phyloP scores from a whole-genome alignment of 2,329 filamentous ascomycete genomes.

The Cladosporium colombiae region DNA sequence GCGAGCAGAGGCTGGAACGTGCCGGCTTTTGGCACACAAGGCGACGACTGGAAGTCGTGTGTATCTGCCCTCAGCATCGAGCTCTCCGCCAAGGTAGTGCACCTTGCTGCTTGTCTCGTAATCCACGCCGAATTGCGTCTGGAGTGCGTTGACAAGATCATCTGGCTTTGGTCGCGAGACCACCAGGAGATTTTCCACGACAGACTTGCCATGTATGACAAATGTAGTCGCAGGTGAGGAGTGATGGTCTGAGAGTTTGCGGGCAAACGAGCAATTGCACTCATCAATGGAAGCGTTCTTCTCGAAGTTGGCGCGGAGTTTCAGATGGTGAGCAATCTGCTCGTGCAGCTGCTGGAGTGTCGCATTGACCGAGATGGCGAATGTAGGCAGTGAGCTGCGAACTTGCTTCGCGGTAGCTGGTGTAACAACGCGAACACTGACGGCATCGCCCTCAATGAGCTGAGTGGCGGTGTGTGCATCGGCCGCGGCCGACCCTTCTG shows the following conservation, averaged over 20 bases:
- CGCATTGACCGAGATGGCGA: constrained; percentile 25
- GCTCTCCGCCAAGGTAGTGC: constrained; percentile 22
- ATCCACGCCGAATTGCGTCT: not conserved
- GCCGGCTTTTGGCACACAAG: constrained; percentile 24
- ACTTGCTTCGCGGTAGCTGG: constrained; percentile 28
- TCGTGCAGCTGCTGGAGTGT: constrained; percentile 32
- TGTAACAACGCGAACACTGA: constrained; percentile 35
- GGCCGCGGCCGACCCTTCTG: not conserved
- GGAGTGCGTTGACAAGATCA: not conserved
- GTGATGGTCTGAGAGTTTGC: constrained; percentile 28
- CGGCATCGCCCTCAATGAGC: constrained; percentile 17
- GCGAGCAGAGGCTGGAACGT: constrained; percentile 16
- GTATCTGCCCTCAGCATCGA: constrained; percentile 8
- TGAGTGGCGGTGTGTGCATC: not conserved
- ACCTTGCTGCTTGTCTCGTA: constrained; percentile 25
- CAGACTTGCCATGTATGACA: constrained; percentile 29
- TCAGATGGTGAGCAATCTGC: constrained; percentile 29
- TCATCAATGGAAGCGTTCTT: constrained; percentile 22
- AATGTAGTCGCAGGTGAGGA: constrained; percentile 22
- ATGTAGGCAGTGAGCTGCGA: constrained; percentile 17
- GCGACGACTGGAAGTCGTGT: constrained; percentile 24
- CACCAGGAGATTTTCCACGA: not conserved
- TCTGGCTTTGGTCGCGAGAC: not conserved
- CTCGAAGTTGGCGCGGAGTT: constrained; percentile 8
- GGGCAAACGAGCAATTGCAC: constrained; percentile 35